Conservation (phyloP, 176 grass and related monocot genomes). For the Thinopyrum elongatum region DNA sequence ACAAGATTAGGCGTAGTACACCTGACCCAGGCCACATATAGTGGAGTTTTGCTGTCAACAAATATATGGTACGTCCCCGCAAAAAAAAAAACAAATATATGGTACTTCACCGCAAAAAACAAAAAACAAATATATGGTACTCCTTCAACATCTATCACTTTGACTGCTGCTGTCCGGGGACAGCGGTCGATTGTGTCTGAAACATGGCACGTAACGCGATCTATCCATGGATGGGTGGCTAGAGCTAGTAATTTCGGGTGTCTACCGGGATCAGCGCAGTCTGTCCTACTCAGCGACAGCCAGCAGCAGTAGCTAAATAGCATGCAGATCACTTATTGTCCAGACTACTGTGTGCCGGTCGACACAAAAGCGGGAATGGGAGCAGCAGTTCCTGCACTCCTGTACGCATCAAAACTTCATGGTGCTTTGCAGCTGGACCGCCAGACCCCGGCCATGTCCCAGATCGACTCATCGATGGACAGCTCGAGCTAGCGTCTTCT, state of each 20-base stretch:
- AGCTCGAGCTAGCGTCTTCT: no score
- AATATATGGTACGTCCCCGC: no score
- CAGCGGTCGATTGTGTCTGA: neutral
- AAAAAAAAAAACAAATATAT: no score
- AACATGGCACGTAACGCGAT: neutral
- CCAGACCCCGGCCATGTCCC: neutral
- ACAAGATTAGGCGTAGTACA: neutral
- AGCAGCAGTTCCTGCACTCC: neutral
- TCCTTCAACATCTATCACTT: neutral
- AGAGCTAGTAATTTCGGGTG: neutral
- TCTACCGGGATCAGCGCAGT: no score
- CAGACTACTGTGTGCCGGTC: neutral
- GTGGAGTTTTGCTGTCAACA: neutral
- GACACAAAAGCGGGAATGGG: neutral
- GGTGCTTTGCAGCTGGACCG: constrained; percentile 11
- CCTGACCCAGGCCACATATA: neutral
- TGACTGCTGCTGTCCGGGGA: neutral
- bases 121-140: neutral
- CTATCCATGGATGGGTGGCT: neutral
- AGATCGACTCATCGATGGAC: no score
- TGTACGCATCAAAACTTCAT: neutral
- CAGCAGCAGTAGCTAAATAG: neutral
- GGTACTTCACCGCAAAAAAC: no score
- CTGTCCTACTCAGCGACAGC: neutral
- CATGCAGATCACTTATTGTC: neutral